Conservation (phyloP, 1,139 yeast species). For the Dujonia santamariae region DNA sequence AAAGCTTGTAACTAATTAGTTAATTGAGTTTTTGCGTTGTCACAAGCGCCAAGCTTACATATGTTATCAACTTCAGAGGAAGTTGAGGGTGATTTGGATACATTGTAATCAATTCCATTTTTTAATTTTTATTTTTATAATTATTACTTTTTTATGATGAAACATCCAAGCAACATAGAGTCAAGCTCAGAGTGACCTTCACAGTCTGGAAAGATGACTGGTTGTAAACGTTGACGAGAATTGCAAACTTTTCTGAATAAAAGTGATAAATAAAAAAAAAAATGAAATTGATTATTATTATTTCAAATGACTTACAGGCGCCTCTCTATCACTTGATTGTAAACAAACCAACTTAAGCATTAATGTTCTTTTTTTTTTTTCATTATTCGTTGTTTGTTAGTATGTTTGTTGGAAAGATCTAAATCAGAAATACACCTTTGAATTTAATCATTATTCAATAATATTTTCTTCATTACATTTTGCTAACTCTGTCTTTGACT, state of each 20-base stretch:
- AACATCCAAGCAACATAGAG: conserved; percentile 82
- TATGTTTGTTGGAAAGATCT: too few relatives aligned
- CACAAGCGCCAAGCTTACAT: conserved; percentile 63
- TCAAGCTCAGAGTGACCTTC: conserved; percentile 79
- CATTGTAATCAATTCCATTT: conserved; percentile 6
- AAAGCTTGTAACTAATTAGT: conserved; percentile 25
- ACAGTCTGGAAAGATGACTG: conserved; percentile 50
- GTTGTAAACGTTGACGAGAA: conserved; percentile 43
- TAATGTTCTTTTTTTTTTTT: too few relatives aligned
- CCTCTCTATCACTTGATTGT: too few relatives aligned
- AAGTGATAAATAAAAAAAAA: background rate
- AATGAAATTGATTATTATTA: background rate
- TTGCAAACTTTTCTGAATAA: conserved; percentile 33
- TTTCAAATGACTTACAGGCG: conserved; percentile 4
- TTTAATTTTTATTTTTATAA: background rate
- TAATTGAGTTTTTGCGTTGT: conserved; percentile 51
- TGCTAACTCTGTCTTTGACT: too few relatives aligned
- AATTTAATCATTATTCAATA: too few relatives aligned
- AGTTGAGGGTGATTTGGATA: conserved; percentile 22
- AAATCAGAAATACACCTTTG: too few relatives aligned
- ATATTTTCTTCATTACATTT: too few relatives aligned
- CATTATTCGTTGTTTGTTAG: too few relatives aligned
- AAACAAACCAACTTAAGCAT: too few relatives aligned
- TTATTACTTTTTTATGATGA: conserved; percentile 52
- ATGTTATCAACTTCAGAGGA: conserved; percentile 19